phyloP scores from a whole-genome alignment of 2,329 filamentous ascomycete species.

The Epichloe hybrida region DNA sequence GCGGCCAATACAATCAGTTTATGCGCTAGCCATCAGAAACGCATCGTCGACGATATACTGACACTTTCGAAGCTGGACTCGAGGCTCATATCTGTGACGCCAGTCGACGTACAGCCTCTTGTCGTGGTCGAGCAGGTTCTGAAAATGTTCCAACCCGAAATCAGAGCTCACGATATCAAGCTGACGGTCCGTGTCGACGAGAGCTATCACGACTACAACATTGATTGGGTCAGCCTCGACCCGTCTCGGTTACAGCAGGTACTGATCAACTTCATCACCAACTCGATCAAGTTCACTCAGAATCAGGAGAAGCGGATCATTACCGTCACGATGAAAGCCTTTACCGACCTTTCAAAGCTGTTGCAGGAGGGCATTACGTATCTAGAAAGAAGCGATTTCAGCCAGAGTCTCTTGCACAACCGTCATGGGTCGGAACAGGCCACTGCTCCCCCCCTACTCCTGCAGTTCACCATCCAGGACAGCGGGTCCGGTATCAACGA shows the following conservation, averaged over 20 bases:
- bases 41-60: slow-evolving; percentile 57
- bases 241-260: slow-evolving; percentile 62
- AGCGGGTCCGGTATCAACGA: slow-evolving; percentile 51
- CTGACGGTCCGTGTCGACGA: slow-evolving; percentile 55
- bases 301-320: slow-evolving; percentile 45
- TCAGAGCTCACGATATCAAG: slow-evolving; percentile 56
- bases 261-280: slow-evolving; percentile 60
- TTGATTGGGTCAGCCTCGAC: slow-evolving; percentile 64
- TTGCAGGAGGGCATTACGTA: slow-evolving; percentile 28
- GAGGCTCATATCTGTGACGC: slow-evolving; percentile 54
- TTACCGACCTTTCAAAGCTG: slow-evolving; percentile 31
- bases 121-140: slow-evolving; percentile 54
- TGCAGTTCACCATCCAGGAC: slow-evolving; percentile 59
- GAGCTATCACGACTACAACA: slow-evolving; percentile 46
- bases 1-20: slow-evolving; percentile 66
- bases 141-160: slow-evolving; percentile 67
- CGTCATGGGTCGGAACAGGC: slow-evolving; percentile 24
- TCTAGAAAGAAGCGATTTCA: slow-evolving; percentile 28
- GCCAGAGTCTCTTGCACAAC: neutral
- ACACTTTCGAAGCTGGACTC: slow-evolving; percentile 58
- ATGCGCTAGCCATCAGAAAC: slow-evolving; percentile 65
- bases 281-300: slow-evolving; percentile 51
- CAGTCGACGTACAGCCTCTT: slow-evolving; percentile 50
- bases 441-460: neutral
- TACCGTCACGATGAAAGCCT: slow-evolving; percentile 50